These are phyloP conservation scores for Globisporangium okanoganense DNA, from an alignment of 352 stramenopile species.

Conservation along the genomic window DNA sequence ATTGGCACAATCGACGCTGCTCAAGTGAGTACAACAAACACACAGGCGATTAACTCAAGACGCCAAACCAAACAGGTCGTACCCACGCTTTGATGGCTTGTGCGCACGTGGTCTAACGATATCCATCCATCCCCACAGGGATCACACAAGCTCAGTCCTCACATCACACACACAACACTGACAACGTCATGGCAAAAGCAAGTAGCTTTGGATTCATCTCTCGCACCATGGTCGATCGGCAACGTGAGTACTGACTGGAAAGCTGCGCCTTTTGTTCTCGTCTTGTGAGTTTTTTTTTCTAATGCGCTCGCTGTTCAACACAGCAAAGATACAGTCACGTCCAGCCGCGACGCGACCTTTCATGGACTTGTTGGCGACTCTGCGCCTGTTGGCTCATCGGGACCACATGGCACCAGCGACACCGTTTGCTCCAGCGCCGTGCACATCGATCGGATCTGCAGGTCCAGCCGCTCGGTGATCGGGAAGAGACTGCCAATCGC, in stretches of 20 bases:
- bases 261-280: no score
- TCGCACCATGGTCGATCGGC: not conserved
- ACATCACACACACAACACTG: not conserved
- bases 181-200: not conserved
- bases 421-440: not conserved
- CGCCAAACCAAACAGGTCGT: not conserved
- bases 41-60: not conserved
- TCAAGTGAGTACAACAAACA: not conserved
- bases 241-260: no score
- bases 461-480: slow-evolving; percentile 26
- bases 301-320: not conserved
- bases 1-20: not conserved
- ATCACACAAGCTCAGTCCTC: not conserved
- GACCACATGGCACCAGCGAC: not conserved
- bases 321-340: not conserved
- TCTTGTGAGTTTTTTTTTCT: no score
- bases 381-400: not conserved
- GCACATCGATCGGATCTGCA: slow-evolving; percentile 26
- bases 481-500: slow-evolving; percentile 42
- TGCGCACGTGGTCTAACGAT: slow-evolving; percentile 80
- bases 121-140: not conserved
- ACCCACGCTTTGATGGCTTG: slow-evolving; percentile 94
- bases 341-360: not conserved
- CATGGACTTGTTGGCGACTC: not conserved
- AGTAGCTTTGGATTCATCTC: not conserved